Base-by-base conservation (phyloP, 495 filamentous ascomycete genomes). In the Aspergillus asperescens region DNA sequence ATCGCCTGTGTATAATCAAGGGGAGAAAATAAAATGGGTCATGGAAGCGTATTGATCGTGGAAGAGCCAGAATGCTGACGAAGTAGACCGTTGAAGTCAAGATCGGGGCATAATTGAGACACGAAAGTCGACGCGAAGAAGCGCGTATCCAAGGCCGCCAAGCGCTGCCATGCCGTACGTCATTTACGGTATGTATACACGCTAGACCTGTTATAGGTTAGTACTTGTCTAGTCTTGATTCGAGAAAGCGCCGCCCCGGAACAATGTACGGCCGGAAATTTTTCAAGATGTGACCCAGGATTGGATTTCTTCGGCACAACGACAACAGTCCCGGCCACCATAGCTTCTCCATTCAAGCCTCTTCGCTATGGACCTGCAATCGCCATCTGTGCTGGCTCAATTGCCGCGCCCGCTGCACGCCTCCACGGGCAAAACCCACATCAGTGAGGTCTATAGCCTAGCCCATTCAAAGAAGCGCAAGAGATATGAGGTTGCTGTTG, bases 381-480 rank as follows among this genome's bases (percentile, higher is more conserved):
- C 71, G 35, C 73, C 75, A 9, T 75, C 72, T 15, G 76, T 85
- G 48, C 69, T 92, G 57, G 81, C 86, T 28, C 71, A 82, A 37
- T 70, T 92, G 62, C 83, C 86, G 24, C 73, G 73, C 43, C 84
- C 86, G 18, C 73, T 89, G 49, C 80, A 83, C 50, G 80, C 69
- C 23, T 75, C 69, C 13, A 77, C 73, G 23, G 80, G 81, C 22
- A 76, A 81, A 37, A 82, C 85, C 54, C 74, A 74, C 13, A 78
- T 84, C 43, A 79, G 81, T 49, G 84, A 88, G 55, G 89, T 94
- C 25, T 83, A 80, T 62, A 82, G 86, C 62, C 65, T 87, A 44
- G 77, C 81, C 32, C 84, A 83, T 15, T 79, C 78, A 27, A 88
- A 80, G 72, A 95, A 91, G 74, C 80, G 87, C 62, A 96, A 96